A percentile compares a stretch with the other conserved stretches of the same genome.
These are phyloP conservation scores for Prototheca wickerhamii DNA, from an alignment of 163 green algal genomes.

Conservation along the genomic window DNA sequence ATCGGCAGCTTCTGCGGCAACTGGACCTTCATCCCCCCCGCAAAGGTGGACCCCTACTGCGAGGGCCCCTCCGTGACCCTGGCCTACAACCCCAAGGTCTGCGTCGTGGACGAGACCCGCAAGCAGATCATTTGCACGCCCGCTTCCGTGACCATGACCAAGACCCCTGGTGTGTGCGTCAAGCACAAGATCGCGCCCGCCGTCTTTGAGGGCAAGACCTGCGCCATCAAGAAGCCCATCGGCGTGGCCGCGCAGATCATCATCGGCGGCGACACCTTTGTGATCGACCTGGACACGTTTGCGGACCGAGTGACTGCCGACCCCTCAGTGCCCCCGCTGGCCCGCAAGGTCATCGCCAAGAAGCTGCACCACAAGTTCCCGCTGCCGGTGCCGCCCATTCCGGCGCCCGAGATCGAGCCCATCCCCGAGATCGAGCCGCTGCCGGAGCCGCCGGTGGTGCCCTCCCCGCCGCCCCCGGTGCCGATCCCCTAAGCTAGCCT, in stretches of 20 bases:
- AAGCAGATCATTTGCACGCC: slow-evolving; percentile 29
- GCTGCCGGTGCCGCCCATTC: no score
- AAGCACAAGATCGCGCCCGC: slow-evolving; percentile 16
- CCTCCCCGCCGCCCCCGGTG: no score
- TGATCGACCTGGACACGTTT: not conserved
- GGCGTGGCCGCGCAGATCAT: not conserved
- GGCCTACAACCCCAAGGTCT: slow-evolving; percentile 17
- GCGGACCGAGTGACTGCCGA: not conserved
- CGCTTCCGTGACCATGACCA: slow-evolving; percentile 28
- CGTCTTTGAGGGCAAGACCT: slow-evolving; percentile 22
- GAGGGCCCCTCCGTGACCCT: slow-evolving; percentile 19
- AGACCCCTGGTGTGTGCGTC: slow-evolving; percentile 24
- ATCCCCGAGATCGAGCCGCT: not conserved
- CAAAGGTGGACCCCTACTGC: slow-evolving; percentile 22
- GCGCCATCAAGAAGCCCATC: slow-evolving; percentile 4
- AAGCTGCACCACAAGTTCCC: not conserved
- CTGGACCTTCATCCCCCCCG: not conserved
- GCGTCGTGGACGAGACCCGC: slow-evolving; percentile 15
- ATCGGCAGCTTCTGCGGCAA: not conserved
- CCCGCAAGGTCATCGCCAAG: no score
- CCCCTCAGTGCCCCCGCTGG: no score
- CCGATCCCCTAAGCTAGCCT: no score
- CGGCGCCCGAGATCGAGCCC: no score
- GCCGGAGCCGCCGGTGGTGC: no score
- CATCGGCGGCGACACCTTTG: not conserved